phyloP scores from a whole-genome alignment of 1,284 basidiomycete genomes.

The Malassezia yamatoensis region DNA sequence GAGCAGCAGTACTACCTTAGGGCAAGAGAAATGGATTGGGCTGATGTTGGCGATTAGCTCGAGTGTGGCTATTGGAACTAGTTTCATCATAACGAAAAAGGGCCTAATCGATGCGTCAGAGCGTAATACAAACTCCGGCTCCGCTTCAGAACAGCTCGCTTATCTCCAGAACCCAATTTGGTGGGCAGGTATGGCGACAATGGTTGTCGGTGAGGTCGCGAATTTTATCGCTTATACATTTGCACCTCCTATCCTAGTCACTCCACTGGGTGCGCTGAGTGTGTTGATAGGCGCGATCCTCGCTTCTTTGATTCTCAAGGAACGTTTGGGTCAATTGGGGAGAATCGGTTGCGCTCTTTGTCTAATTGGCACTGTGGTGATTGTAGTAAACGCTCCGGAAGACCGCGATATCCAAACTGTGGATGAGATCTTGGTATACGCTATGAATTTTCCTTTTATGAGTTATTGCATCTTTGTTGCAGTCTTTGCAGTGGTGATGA shows the following conservation, averaged over 20 bases:
- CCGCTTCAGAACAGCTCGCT: constrained; percentile 45
- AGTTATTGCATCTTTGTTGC: constrained; percentile 80
- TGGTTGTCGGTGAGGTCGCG: constrained; percentile 57
- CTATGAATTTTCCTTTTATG: constrained; percentile 64
- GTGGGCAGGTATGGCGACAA: constrained; percentile 90
- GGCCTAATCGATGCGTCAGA: constrained; percentile 46
- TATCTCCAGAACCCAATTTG: constrained; percentile 90
- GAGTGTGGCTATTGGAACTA: constrained; percentile 44
- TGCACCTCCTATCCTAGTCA: constrained; percentile 92
- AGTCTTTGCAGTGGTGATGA: constrained; percentile 66
- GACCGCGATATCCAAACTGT: constrained; percentile 89
- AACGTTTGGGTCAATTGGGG: constrained; percentile 86
- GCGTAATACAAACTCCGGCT: constrained; percentile 21
- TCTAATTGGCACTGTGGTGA: constrained; percentile 79
- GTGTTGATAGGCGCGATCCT: constrained; percentile 72
- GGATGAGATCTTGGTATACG: constrained; percentile 83
- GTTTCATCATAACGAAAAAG: constrained; percentile 48
- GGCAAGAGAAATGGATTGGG: constrained; percentile 46
- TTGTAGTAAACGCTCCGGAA: constrained; percentile 90
- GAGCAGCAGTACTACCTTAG: constrained; percentile 20
- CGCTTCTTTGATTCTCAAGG: constrained; percentile 68
- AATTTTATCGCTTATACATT: constrained; percentile 99
- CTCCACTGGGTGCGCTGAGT: constrained; percentile 85
- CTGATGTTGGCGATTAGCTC: constrained; percentile 43
- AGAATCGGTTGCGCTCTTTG: constrained; percentile 85